These are phyloP conservation scores for Periconia sp. DNA, from an alignment of 2,329 filamentous ascomycete species.

Conservation along the genomic window DNA sequence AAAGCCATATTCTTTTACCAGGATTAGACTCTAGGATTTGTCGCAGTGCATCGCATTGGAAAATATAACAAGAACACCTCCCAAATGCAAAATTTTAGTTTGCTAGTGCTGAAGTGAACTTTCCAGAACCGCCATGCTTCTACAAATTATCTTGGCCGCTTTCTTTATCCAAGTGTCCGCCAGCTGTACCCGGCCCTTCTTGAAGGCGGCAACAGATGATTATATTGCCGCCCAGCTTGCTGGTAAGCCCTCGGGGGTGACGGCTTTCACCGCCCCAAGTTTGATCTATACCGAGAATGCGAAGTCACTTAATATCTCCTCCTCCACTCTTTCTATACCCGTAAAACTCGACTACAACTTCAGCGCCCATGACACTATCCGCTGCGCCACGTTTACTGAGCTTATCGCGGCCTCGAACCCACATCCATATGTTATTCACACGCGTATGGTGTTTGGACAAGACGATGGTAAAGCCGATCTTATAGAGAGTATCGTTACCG, in stretches of 20 bases:
- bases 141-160: no score
- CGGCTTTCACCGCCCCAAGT: constrained; percentile 1
- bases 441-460: constrained; percentile 24
- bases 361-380: constrained; percentile 25
- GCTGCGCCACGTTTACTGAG: constrained; percentile 35
- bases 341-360: constrained; percentile 23
- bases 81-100: no score
- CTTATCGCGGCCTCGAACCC: constrained; percentile 22
- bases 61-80: no score
- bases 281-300: constrained; percentile 28
- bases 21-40: no score
- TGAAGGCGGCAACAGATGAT: constrained; percentile 10
- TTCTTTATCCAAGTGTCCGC: constrained; percentile 3
- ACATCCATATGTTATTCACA: constrained; percentile 33
- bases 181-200: constrained; percentile 11
- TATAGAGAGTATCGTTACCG: constrained; percentile 32
- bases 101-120: no score
- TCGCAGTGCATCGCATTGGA: no score
- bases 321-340: constrained; percentile 21
- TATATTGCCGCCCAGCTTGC: constrained; percentile 8
- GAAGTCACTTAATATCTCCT: constrained; percentile 16
- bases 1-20: no score
- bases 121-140: no score
- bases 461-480: constrained; percentile 14
- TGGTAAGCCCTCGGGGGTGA: constrained; percentile 3